These are phyloP conservation scores for Cladochytrium replicatum DNA, from an alignment of 192 early-diverging fungal species.

Conservation along the genomic window DNA sequence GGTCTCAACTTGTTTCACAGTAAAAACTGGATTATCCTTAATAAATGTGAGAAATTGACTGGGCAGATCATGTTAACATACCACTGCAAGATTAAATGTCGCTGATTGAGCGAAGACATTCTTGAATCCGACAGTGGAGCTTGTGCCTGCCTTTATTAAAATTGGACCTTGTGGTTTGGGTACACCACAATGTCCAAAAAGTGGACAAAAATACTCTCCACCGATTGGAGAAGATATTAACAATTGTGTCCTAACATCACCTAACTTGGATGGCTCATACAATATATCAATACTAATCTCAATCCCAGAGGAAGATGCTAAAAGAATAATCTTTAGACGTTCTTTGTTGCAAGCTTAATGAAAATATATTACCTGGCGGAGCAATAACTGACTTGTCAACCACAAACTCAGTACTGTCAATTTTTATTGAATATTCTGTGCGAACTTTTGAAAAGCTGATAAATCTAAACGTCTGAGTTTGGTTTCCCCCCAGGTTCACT, in stretches of 20 bases:
- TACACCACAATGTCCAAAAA: slow-evolving; percentile 41
- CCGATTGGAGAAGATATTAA: slow-evolving; percentile 36
- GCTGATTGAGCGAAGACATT: slow-evolving; percentile 44
- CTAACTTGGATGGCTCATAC: slow-evolving; percentile 53
- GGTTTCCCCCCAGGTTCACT: slow-evolving; percentile 37
- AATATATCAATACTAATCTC: slow-evolving; percentile 44
- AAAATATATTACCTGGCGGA: slow-evolving; percentile 29
- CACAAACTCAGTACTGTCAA: slow-evolving; percentile 45
- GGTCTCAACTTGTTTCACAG: slow-evolving; percentile 39
- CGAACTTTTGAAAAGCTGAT: slow-evolving; percentile 42
- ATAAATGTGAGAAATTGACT: slow-evolving; percentile 2
- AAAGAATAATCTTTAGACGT: slow-evolving; percentile 2
- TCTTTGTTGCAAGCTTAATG: background rate
- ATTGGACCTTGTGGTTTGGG: slow-evolving; percentile 54
- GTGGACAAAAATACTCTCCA: slow-evolving; percentile 49
- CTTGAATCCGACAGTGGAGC: slow-evolving; percentile 40
- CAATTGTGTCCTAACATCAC: slow-evolving; percentile 41
- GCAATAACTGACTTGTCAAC: slow-evolving; percentile 45
- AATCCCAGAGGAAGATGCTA: slow-evolving; percentile 32
- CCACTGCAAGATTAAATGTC: slow-evolving; percentile 40
- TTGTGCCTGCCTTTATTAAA: slow-evolving; percentile 34
- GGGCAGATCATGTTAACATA: slow-evolving; percentile 8
- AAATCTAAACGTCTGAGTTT: slow-evolving; percentile 47
- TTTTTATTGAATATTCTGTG: slow-evolving; percentile 41
- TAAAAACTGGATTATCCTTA: slow-evolving; percentile 49